These are phyloP conservation scores for Hypoxylon rickii DNA, from an alignment of 495 filamentous ascomycete species.

Conservation along the genomic window DNA sequence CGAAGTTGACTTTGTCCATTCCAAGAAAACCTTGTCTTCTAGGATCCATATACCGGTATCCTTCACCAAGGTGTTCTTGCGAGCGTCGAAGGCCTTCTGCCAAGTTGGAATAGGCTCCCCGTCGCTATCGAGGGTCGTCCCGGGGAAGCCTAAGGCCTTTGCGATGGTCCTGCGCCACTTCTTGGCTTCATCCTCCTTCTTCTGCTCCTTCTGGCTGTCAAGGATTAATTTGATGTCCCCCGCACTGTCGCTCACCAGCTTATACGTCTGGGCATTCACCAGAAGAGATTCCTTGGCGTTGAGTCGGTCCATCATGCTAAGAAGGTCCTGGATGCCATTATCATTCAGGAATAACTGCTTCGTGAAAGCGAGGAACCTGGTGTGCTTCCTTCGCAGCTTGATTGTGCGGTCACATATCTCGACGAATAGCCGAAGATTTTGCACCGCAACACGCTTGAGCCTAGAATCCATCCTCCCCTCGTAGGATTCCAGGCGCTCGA, in stretches of 20 bases:
- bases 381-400: slow-evolving; percentile 42
- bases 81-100: slow-evolving; percentile 43
- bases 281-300: slow-evolving; percentile 43
- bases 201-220: slow-evolving; percentile 39
- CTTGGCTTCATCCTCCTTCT: slow-evolving; percentile 43
- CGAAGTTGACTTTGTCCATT: slow-evolving; percentile 36
- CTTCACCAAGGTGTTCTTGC: slow-evolving; percentile 39
- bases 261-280: slow-evolving; percentile 45
- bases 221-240: slow-evolving; percentile 42
- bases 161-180: slow-evolving; percentile 40
- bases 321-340: slow-evolving; percentile 42
- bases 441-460: slow-evolving; percentile 44
- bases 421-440: slow-evolving; percentile 47
- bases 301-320: slow-evolving; percentile 44
- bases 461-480: slow-evolving; percentile 44
- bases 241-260: slow-evolving; percentile 42
- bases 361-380: slow-evolving; percentile 38
- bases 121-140: slow-evolving; percentile 39
- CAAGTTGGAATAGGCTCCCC: slow-evolving; percentile 43
- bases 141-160: slow-evolving; percentile 41
- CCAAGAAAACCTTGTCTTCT: slow-evolving; percentile 31
- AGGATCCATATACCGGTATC: slow-evolving; percentile 44
- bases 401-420: slow-evolving; percentile 48
- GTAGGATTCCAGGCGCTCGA: slow-evolving; percentile 44
- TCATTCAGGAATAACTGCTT: slow-evolving; percentile 46